Evolutionary conservation across 164 flowering plant species (phyloP), one percentile per base, ranked within the genome.

Genomic region (Magnolia officinalis): DNA sequence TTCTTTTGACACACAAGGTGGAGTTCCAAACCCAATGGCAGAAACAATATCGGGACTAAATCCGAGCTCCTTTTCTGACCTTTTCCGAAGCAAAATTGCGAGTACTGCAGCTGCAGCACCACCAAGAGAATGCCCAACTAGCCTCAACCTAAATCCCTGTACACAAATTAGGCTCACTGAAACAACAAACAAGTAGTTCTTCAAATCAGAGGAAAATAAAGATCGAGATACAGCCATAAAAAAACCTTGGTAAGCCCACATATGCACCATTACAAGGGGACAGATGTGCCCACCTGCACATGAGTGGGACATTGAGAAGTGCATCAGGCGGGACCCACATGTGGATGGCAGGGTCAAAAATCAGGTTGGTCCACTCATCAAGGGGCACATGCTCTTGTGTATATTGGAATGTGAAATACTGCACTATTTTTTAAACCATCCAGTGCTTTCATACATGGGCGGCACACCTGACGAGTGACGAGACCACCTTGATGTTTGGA

Each of bases 81-180:
- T 91, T 65, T 83, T 85, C 52, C 88, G 89, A 24, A 93, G 88
- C 98, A 91, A 91, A 74, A 89, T 87, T 78, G 96, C 98, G 63
- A 93, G 80, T 74, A 91, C 74, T 75, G 98, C 85, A 78, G 93
- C 98, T 73, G 81, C 87, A 37, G 98, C 92, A 58, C 90, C 96
- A 24, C 98, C 98, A 77, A 93, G 93, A 71, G 98, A 92, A 86
- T 92, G 95, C 49, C 98, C 98, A 29, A 93, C 94, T 55, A 93
- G 83, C 88, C 95, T 87, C 82, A 93, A 88, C 88, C 89, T 90
- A 88, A 83, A 92, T 64, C 95, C 94, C 96, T 93, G 92, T 86
- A 83, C 70, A 79, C 75, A 80, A 82, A 81, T 85, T 87, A 83
- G 88, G 78, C 77, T 78, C 70, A 63, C 80, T 31, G 74, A 52